Evolutionary conservation across 2,329 filamentous ascomycete genomes (phyloP), one percentile per base, ranked within the genome.

Genomic region (Ceratocystiopsis sp.): DNA sequence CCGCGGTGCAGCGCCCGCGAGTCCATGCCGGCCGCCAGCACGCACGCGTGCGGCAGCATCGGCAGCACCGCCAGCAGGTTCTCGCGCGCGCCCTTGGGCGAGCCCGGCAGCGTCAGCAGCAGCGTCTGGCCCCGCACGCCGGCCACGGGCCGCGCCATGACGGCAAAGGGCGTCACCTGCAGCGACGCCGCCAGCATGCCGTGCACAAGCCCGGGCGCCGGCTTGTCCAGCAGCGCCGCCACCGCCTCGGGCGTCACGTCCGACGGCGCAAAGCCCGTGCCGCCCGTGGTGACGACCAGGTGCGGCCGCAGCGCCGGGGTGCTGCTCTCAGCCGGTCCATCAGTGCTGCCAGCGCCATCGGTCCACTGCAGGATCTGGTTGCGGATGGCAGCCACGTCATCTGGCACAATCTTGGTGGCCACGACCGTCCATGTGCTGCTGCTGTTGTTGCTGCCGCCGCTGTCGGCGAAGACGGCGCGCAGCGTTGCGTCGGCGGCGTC

Each of bases 91-190:
- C 87, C 91, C 59, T 96, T 96, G 0, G 91, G 91, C 0, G 89
- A 96, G 1, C 91, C 91, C 0, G 91, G 91, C 4, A 98, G 66
- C 0, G 91, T 98, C 48, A 95, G 63, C 19, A 98, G 81, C 42
- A 98, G 61, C 1, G 84, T 80, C 47, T 76, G 77, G 48, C 89
- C 79, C 32, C 91, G 71, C 3, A 93, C 78, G 3, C 91, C 91
- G 18, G 91, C 91, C 13, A 93, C 83, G 5, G 91, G 91, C 38
- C 91, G 75, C 42, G 91, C 84, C 91, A 98, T 98, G 66, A 94
- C 80, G 38, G 91, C 65, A 93, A 86, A 98, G 39, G 89, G 87
- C 3, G 91, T 98, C 33, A 96, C 77, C 37, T 75, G 67, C 15
- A 94, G 65, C 1, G 89, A 96, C 17, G 84, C 69, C 7, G 86